phyloP scores from a whole-genome alignment of 2,329 filamentous ascomycete species.

The Trichoderma cornu-damae region DNA sequence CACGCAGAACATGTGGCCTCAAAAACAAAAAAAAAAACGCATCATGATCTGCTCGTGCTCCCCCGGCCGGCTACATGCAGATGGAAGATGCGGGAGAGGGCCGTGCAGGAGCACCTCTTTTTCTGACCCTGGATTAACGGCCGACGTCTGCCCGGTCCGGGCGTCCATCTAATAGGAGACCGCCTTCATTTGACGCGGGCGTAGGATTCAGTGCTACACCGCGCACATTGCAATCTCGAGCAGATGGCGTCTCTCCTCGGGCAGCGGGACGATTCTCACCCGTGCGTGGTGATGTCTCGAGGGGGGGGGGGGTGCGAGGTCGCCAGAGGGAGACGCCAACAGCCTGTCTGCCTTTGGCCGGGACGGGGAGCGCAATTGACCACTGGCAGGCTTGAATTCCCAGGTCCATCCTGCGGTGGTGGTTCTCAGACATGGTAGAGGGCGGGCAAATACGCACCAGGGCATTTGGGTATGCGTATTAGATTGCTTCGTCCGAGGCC shows the following conservation, averaged over 20 bases:
- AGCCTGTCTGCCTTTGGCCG: background rate
- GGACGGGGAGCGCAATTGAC: background rate
- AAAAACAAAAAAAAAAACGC: too few relatives aligned
- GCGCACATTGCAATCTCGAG: background rate
- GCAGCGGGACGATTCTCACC: conserved; percentile 8
- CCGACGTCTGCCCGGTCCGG: conserved; percentile 14
- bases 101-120: conserved; percentile 8
- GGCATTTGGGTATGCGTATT: background rate
- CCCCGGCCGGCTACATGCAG: conserved; percentile 16
- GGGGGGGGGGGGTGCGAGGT: too few relatives aligned
- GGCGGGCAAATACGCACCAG: background rate
- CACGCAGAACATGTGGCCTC: background rate
- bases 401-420: too few relatives aligned
- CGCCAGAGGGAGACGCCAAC: background rate
- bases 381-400: background rate
- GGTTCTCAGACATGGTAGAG: background rate
- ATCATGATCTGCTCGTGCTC: conserved; percentile 2
- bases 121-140: background rate
- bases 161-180: background rate
- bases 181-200: conserved; percentile 2
- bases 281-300: background rate
- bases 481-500: too few relatives aligned
- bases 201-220: conserved; percentile 17
- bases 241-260: conserved; percentile 14
- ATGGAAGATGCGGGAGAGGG: conserved; percentile 6